Evolutionary conservation across 176 grass and related monocot species (phyloP).

Genomic region (Oryza meyeriana): DNA sequence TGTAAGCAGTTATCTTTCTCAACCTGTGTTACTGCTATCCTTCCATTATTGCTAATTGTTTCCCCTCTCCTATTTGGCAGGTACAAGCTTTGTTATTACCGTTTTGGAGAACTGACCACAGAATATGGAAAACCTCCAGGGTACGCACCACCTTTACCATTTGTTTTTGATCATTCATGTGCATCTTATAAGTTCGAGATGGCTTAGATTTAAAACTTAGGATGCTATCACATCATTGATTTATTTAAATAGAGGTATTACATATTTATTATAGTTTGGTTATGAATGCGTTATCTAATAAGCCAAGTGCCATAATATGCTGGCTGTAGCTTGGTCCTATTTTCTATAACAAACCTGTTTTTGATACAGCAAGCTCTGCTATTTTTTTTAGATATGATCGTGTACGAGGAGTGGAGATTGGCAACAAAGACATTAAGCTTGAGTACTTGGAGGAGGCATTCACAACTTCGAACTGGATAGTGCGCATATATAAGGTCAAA

Average conservation of each 20-base stretch:
- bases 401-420: conserved; percentile 95
- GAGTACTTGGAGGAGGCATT: conserved; percentile 98
- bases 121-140: conserved; percentile 94
- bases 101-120: conserved; percentile 91
- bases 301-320: neutral
- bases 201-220: conserved; percentile 14
- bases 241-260: neutral
- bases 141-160: conserved; percentile 45
- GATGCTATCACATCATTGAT: neutral
- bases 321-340: conserved; percentile 8
- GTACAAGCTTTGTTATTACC: conserved; percentile 98
- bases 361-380: neutral
- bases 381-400: conserved; percentile 69
- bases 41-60: neutral
- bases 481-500: conserved; percentile 98
- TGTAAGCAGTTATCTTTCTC: neutral
- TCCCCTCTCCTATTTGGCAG: conserved; percentile 37
- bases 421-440: conserved; percentile 94
- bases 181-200: conserved; percentile 24
- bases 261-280: neutral
- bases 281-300: conserved; percentile 2
- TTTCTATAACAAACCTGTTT: neutral
- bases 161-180: neutral
- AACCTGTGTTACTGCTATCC: neutral
- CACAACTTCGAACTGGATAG: conserved; percentile 96